Base-by-base conservation (phyloP, 192 early-diverging fungal species). In the Coemansia interrupta region DNA sequence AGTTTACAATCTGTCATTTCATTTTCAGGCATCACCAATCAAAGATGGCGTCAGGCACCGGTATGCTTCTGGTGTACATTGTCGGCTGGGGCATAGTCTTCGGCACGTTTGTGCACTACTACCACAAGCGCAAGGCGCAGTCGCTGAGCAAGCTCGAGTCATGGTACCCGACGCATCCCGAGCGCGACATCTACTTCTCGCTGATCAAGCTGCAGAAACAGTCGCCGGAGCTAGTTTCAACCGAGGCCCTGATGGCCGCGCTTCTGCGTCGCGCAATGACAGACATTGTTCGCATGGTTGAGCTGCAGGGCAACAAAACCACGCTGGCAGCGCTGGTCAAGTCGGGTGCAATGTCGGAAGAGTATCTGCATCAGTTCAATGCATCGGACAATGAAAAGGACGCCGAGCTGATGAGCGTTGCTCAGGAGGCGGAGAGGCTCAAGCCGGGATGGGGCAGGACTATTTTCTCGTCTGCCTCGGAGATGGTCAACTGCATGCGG, bases 261-360 rank as follows among this genome's bases (percentile, higher is more conserved):
- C 77, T 97, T 26, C 72, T 97, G 48, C 83, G 84, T 36, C 87
- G 95, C 44, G 93, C 93, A 0, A 83, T 90, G 70, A 86, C 85
- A 19, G 88, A 86, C 41, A 88, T 95, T 9, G 70, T 83, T 47
- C 83, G 92, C 12, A 78, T 89, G 8, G 56, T 86, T 4, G 83
- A 92, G 53, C 72, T 97, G 17, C 81, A 89, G 22, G 83, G 87
- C 29, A 92, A 95, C 70, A 93, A 94, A 66, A 84, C 80, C 36
- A 82, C 87, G 9, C 73, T 97, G 49, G 67, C 81, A 20, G 79
- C 80, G 38, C 67, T 97, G 79, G 83, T 94, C 24, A 87, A 86
- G 53, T 74, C 83, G 12, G 93, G 93, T 0, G 82, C 86, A 1
- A 83, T 95, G 22, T 91, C 90, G 6, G 93, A 97, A 54, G 90